Conservation (phyloP, 164 flowering plant genomes). For the Magnolia changhungtana region DNA sequence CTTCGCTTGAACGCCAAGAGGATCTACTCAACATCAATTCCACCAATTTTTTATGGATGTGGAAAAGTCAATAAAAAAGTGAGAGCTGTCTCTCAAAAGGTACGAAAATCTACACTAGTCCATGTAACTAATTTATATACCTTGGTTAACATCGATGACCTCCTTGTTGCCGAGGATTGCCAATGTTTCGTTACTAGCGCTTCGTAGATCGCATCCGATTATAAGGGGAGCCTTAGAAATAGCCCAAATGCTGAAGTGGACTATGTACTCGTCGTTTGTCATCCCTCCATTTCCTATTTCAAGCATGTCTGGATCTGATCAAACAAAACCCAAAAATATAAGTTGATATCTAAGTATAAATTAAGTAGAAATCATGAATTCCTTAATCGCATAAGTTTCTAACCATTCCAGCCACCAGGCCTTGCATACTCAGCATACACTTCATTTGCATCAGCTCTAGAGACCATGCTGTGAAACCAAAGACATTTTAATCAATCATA, state of each 20-base stretch:
- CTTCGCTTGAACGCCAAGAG: slow-evolving; percentile 77
- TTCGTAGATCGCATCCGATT: slow-evolving; percentile 80
- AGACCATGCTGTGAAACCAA: slow-evolving; percentile 48
- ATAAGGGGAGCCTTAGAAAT: slow-evolving; percentile 93
- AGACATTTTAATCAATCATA: not conserved
- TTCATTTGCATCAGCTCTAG: slow-evolving; percentile 78
- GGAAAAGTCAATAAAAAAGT: too few species aligned
- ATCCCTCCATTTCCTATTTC: slow-evolving; percentile 96
- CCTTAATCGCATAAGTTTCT: not conserved
- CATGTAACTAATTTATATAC: slow-evolving; percentile 15
- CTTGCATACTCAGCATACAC: slow-evolving; percentile 66
- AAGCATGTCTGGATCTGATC: slow-evolving; percentile 92
- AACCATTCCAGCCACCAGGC: slow-evolving; percentile 97
- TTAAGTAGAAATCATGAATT: too few species aligned
- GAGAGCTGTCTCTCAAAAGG: too few species aligned
- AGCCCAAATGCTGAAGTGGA: slow-evolving; percentile 92
- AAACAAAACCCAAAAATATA: not conserved
- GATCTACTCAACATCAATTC: slow-evolving; percentile 33
- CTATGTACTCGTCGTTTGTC: slow-evolving; percentile 69
- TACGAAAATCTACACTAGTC: too few species aligned
- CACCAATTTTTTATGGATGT: not conserved
- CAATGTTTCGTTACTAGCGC: slow-evolving; percentile 52
- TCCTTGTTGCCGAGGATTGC: slow-evolving; percentile 67
- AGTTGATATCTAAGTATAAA: not conserved
- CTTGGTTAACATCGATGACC: slow-evolving; percentile 84